A percentile compares a stretch with the other conserved stretches of the same genome.
phyloP scores from a whole-genome alignment of 1,284 basidiomycete species.

The Pseudozyma pruni region DNA sequence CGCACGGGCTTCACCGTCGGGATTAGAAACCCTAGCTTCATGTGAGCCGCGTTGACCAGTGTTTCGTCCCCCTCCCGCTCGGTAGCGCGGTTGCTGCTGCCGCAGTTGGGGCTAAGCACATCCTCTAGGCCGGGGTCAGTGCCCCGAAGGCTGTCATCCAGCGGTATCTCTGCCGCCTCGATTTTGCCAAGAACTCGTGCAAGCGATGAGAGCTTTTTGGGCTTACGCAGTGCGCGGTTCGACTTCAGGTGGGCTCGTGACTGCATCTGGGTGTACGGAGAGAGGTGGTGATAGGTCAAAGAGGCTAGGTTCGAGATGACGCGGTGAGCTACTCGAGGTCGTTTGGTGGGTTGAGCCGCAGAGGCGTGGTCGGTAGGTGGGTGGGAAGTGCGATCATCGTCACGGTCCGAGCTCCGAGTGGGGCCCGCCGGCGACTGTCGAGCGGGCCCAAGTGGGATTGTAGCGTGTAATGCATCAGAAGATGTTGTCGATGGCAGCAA shows the following conservation, averaged over 20 bases:
- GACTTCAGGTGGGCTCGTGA: slow-evolving; percentile 16
- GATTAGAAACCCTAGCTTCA: slow-evolving; percentile 18
- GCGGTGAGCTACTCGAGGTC: slow-evolving; percentile 36
- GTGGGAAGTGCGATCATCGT: neutral
- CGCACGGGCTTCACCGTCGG: slow-evolving; percentile 37
- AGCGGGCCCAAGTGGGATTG: neutral
- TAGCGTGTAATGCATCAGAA: too few relatives aligned
- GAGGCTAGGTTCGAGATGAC: slow-evolving; percentile 50
- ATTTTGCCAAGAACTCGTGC: slow-evolving; percentile 27
- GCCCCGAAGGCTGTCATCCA: neutral
- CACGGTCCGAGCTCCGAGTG: neutral
- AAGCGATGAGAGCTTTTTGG: slow-evolving; percentile 22
- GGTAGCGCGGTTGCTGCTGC: neutral
- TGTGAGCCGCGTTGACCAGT: slow-evolving; percentile 19
- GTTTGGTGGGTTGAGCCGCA: slow-evolving; percentile 5
- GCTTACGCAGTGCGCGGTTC: slow-evolving; percentile 5
- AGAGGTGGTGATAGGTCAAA: slow-evolving; percentile 62
- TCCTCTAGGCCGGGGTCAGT: neutral
- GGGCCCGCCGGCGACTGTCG: neutral
- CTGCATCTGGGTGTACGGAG: slow-evolving; percentile 62
- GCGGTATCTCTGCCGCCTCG: neutral
- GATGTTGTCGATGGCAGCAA: too few relatives aligned
- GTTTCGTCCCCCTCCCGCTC: slow-evolving; percentile 2
- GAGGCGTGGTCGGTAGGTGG: neutral
- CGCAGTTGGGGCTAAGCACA: neutral